A percentile compares a stretch with the other conserved stretches of the same genome.
These are phyloP conservation scores for Citrullus mucosospermus DNA, from an alignment of 306 rosid genomes.

Conservation along the genomic window DNA sequence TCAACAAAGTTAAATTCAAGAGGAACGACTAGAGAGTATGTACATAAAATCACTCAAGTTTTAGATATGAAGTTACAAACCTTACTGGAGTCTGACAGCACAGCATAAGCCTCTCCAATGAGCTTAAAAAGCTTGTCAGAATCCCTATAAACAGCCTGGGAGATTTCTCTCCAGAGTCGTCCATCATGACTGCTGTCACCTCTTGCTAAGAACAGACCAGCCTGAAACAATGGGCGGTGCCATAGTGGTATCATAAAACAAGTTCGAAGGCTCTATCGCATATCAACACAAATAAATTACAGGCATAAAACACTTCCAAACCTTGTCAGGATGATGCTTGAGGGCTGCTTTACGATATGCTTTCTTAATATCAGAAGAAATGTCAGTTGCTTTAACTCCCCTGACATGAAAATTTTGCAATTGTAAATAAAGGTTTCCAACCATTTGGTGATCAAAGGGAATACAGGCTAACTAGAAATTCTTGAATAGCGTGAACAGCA, in stretches of 20 bases:
- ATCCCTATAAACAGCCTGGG: slow-evolving; percentile 68
- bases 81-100: slow-evolving; percentile 76
- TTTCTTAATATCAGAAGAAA: slow-evolving; percentile 50
- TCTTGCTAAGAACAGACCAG: slow-evolving; percentile 81
- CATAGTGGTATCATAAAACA: not conserved
- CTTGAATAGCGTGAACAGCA: not conserved
- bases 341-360: slow-evolving; percentile 73
- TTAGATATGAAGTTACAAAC: slow-evolving; percentile 23
- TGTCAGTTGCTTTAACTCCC: slow-evolving; percentile 38
- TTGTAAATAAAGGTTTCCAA: slow-evolving; percentile 6
- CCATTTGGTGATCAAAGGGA: not conserved
- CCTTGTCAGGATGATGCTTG: slow-evolving; percentile 77
- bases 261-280: not conserved
- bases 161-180: slow-evolving; percentile 72
- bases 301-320: slow-evolving; percentile 18
- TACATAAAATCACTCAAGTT: not conserved
- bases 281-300: slow-evolving; percentile 6
- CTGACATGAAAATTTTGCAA: slow-evolving; percentile 21
- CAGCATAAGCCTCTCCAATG: slow-evolving; percentile 93
- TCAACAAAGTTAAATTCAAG: not conserved
- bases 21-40: not conserved
- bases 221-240: slow-evolving; percentile 25
- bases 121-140: slow-evolving; percentile 89
- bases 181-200: slow-evolving; percentile 72
- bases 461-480: not conserved